Evolutionary conservation across 2,329 filamentous ascomycete genomes (phyloP), one percentile per base, ranked within the genome.

Genomic region (Ilyonectria robusta): DNA sequence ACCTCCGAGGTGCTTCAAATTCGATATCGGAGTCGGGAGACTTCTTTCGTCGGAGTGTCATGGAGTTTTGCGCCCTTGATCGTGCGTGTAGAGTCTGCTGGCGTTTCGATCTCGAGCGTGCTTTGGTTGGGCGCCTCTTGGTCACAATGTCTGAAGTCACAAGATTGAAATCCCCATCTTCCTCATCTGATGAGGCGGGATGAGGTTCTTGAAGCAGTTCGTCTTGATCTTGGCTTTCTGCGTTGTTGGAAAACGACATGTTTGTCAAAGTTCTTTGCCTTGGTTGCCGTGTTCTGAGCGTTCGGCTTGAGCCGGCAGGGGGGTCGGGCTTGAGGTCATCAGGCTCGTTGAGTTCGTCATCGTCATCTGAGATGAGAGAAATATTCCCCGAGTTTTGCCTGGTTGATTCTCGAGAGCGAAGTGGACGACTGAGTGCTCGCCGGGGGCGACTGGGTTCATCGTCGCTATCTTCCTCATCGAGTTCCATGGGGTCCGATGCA

Each of bases 1-100:
- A 89, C 42, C 87, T 83, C 37, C 87, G 84, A 19, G 81, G 79
- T 8, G 80, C 74, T 72, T 88, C 86, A 58, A 89, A 87, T 64
- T 88, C 87, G 37, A 89, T 88, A 13, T 84, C 82, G 4, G 84
- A 85, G 53, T 77, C 80, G 40, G 76, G 73, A 19, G 74, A 78
- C 64, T 76, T 71, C 50, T 74, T 63, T 66, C 72, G 64, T 66
- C 72, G 64, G 11, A 60, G 59, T 1, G 40, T 9, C 5, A 35
- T 26, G 48, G 56, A 69, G 6, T 51, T 23, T n/a, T 33, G 67
- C 10, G 51, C 53, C 33, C 59, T 63, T n/a, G 68, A 55, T 42
- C 59, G 67, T 33, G 64, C 53, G 26, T 66, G 72, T 15, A 55
- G 57, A 23, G 66, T 29, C n/a, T 65, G 70, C 7, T 74, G 47